Conservation (phyloP, 2,329 filamentous ascomycete genomes). For the Aspergillus viridinutans region DNA sequence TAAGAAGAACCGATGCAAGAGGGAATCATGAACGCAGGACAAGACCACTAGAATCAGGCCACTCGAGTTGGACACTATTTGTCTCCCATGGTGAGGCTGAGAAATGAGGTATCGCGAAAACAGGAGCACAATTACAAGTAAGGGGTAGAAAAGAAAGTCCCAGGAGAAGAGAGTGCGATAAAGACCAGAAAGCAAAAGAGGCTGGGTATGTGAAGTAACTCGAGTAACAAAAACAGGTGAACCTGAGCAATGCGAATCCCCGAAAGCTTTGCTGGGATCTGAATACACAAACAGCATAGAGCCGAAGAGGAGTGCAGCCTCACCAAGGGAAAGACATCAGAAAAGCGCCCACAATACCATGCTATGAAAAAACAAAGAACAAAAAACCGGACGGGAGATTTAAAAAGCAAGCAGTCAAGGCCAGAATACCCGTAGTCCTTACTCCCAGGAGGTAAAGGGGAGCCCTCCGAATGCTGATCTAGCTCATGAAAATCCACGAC, state of each 20-base stretch:
- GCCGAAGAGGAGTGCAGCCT: slow-evolving; percentile 29
- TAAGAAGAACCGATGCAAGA: slow-evolving; percentile 24
- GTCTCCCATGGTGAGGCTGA: not conserved
- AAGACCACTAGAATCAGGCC: slow-evolving; percentile 4
- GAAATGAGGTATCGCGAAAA: not conserved
- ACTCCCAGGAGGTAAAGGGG: slow-evolving; percentile 32
- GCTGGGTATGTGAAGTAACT: slow-evolving; percentile 27
- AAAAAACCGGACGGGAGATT: slow-evolving; percentile 16
- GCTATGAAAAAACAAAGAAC: slow-evolving; percentile 22
- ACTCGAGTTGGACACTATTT: slow-evolving; percentile 7
- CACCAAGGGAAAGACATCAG: slow-evolving; percentile 27
- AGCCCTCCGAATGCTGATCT: slow-evolving; percentile 40
- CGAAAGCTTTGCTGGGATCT: slow-evolving; percentile 13
- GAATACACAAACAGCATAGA: slow-evolving; percentile 6
- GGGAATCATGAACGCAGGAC: slow-evolving; percentile 20
- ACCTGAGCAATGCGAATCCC: slow-evolving; percentile 7
- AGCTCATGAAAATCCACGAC: slow-evolving; percentile 35
- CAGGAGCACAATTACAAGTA: not conserved
- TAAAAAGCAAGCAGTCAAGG: slow-evolving; percentile 27
- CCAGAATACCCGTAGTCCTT: slow-evolving; percentile 30
- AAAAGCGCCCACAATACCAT: slow-evolving; percentile 32
- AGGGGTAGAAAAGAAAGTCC: not conserved
- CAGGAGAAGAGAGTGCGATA: slow-evolving; percentile 2
- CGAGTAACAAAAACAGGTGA: slow-evolving; percentile 8
- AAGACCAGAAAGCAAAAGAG: slow-evolving; percentile 4